Evolutionary conservation across 1,284 basidiomycete species (phyloP).

Genomic region (Trametes polyzona): DNA sequence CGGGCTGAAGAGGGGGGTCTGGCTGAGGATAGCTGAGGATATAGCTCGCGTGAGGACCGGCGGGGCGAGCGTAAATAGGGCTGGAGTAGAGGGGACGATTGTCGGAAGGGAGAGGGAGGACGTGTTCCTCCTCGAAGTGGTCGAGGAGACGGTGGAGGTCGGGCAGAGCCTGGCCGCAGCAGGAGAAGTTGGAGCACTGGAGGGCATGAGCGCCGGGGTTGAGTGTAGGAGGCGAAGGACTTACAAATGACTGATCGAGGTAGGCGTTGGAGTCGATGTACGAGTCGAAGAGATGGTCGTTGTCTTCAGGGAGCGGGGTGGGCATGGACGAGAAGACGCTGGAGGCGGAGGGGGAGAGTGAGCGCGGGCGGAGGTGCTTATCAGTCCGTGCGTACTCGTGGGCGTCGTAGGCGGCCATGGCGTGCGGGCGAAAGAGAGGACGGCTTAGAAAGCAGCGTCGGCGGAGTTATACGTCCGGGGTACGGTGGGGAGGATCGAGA

Average conservation of each 20-base stretch:
- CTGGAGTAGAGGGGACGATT: constrained; percentile 33
- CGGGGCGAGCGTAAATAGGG: constrained; percentile 20
- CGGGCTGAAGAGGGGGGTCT: constrained; percentile 28
- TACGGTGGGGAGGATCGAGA: neutral
- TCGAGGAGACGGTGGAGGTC: constrained; percentile 72
- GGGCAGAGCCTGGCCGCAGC: constrained; percentile 60
- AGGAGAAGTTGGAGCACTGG: constrained; percentile 67
- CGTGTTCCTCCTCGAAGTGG: constrained; percentile 67
- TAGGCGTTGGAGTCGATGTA: constrained; percentile 15
- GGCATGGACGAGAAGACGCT: constrained; percentile 6
- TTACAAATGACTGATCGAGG: constrained; percentile 21
- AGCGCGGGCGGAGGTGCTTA: neutral
- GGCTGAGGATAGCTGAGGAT: constrained; percentile 40
- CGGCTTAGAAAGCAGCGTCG: neutral
- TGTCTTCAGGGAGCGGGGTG: neutral
- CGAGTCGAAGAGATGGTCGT: constrained; percentile 18
- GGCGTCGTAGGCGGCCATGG: constrained; percentile 15
- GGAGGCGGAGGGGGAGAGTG: neutral
- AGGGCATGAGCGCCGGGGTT: neutral
- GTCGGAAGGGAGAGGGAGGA: constrained; percentile 44
- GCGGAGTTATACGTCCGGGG: neutral
- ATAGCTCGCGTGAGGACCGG: constrained; percentile 29
- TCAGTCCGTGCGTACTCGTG: too few species aligned
- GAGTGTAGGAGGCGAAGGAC: neutral
- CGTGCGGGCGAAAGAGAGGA: constrained; percentile 1